These are phyloP conservation scores for Oehlia diaphana DNA, from an alignment of 192 early-diverging fungal genomes.

Conservation along the genomic window DNA sequence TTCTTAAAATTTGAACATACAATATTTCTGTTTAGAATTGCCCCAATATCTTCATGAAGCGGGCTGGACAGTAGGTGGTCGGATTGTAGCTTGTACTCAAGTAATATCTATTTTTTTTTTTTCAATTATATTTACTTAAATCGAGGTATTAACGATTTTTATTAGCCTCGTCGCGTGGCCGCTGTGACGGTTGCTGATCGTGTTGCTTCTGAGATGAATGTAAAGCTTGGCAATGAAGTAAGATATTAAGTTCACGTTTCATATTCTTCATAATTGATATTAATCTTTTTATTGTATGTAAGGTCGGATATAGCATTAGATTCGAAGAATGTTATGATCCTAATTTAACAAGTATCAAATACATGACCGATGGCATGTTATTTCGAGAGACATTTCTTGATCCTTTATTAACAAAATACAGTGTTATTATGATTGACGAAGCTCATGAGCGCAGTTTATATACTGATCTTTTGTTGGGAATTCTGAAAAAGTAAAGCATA, in stretches of 20 bases:
- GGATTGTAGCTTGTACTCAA: constrained; percentile 75
- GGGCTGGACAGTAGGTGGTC: constrained; percentile 64
- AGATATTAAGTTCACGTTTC: background rate
- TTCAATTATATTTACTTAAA: background rate
- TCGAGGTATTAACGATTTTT: background rate
- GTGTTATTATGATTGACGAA: constrained; percentile 92
- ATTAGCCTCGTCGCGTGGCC: constrained; percentile 66
- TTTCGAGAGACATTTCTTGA: constrained; percentile 88
- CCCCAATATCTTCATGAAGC: constrained; percentile 80
- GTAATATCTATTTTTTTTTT: constrained; percentile 34
- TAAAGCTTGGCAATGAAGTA: constrained; percentile 62
- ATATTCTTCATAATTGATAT: background rate
- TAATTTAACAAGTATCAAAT: constrained; percentile 67
- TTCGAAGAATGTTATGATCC: constrained; percentile 69
- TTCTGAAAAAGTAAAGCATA: constrained; percentile 72
- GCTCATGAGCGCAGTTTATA: constrained; percentile 96
- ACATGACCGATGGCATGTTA: constrained; percentile 89
- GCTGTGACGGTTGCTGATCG: constrained; percentile 72
- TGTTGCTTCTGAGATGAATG: constrained; percentile 75
- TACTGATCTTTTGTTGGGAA: constrained; percentile 73
- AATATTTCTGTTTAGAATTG: constrained; percentile 51
- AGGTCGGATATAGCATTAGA: constrained; percentile 77
- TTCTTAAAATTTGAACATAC: background rate
- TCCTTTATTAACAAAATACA: constrained; percentile 72
- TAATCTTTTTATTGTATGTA: background rate